Percentiles rank a stretch among this genome's conserved stretches.
phyloP scores from a whole-genome alignment of 768 basidiomycete genomes.

The Tubosaeta brunneosetosa region DNA sequence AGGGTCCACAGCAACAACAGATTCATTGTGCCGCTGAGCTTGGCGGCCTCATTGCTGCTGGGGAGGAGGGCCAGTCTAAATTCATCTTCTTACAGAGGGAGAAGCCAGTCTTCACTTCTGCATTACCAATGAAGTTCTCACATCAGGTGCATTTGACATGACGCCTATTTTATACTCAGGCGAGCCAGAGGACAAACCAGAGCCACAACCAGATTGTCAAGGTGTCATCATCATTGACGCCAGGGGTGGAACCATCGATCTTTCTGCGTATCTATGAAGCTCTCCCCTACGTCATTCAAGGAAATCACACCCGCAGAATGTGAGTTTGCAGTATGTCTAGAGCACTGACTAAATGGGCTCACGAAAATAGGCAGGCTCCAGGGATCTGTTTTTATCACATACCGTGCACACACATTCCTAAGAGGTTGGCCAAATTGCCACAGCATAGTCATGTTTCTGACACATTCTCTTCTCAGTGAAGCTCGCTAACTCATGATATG shows the following conservation, averaged over 20 bases:
- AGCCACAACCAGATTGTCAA: constrained; percentile 24
- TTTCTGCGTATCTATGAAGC: constrained; percentile 33
- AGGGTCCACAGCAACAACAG: constrained; percentile 27
- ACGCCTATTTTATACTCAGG: neutral
- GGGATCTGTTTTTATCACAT: constrained; percentile 36
- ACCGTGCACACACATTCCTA: constrained; percentile 25
- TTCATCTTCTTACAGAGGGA: constrained; percentile 18
- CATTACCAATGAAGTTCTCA: constrained; percentile 38
- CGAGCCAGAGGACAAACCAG: neutral
- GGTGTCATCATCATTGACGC: constrained; percentile 39
- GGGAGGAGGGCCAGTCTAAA: neutral
- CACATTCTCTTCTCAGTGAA: constrained; percentile 15
- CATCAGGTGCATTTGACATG: constrained; percentile 24
- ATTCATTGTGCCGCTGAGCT: constrained; percentile 18
- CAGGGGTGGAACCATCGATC: constrained; percentile 19
- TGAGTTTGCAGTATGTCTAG: neutral
- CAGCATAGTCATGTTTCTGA: neutral
- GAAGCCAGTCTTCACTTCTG: constrained; percentile 34
- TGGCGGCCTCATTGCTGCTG: neutral
- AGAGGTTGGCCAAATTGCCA: constrained; percentile 14
- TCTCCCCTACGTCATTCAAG: constrained; percentile 25
- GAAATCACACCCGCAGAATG: constrained; percentile 34
- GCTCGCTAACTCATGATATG: constrained; percentile 27
- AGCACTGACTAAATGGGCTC: neutral
- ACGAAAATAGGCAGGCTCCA: constrained; percentile 31